A percentile compares a stretch with the other conserved stretches of the same genome.
Conservation (phyloP, 1,284 basidiomycete species). For the Sporisorium graminicola region DNA sequence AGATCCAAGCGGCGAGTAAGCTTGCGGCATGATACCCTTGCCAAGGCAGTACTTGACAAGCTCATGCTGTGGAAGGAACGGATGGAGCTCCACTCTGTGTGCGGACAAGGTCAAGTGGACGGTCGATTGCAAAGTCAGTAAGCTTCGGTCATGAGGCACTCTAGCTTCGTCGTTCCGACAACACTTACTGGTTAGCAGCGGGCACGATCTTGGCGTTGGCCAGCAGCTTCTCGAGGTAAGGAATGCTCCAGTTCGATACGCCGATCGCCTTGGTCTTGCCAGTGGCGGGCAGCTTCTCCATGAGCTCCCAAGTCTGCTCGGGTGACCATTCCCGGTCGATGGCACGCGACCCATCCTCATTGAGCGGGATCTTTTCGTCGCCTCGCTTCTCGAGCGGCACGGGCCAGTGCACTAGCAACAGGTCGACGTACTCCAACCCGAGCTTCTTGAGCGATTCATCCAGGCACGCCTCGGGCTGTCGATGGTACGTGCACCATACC, state of each 20-base stretch:
- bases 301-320: conserved; percentile 82
- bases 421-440: conserved; percentile 82
- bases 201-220: conserved; percentile 77
- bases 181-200: conserved; percentile 75
- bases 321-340: conserved; percentile 77
- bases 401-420: conserved; percentile 73
- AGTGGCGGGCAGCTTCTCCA: conserved; percentile 80
- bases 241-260: conserved; percentile 66
- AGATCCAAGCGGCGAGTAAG: conserved; percentile 61
- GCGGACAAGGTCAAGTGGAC: too few relatives aligned
- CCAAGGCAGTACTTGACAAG: conserved; percentile 77
- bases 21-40: conserved; percentile 43
- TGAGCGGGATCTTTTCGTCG: conserved; percentile 75
- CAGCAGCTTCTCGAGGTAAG: conserved; percentile 70
- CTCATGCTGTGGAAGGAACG: conserved; percentile 78
- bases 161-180: too few relatives aligned
- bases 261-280: conserved; percentile 84
- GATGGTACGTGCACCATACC: conserved; percentile 74
- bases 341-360: conserved; percentile 77
- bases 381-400: conserved; percentile 77
- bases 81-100: conserved; percentile 51
- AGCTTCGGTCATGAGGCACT: too few relatives aligned
- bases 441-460: conserved; percentile 80
- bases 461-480: conserved; percentile 75
- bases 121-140: neutral